Percentiles rank a stretch among this genome's conserved stretches.
Conservation (phyloP, 352 stramenopile genomes). For the Elongisporangium prolatum region DNA sequence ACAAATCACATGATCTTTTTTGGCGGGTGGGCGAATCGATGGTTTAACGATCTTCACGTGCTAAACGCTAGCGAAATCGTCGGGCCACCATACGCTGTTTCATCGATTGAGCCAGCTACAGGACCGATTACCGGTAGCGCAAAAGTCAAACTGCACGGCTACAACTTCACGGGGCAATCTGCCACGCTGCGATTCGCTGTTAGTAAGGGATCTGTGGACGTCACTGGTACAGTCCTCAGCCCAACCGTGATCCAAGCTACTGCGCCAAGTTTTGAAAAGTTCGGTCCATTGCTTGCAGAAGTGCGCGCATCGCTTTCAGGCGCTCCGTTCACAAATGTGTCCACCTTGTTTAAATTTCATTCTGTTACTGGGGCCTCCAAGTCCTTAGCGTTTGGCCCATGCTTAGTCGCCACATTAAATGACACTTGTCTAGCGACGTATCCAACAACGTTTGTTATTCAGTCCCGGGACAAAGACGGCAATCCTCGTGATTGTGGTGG, state of each 20-base stretch:
- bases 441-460: constrained; percentile 90
- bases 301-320: constrained; percentile 88
- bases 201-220: constrained; percentile 91
- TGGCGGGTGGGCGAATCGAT: constrained; percentile 95
- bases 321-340: constrained; percentile 92
- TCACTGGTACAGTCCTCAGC: constrained; percentile 82
- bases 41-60: constrained; percentile 91
- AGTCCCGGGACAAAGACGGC: constrained; percentile 87
- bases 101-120: constrained; percentile 82
- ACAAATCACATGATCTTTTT: constrained; percentile 93
- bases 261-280: constrained; percentile 94
- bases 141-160: constrained; percentile 86
- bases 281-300: constrained; percentile 83
- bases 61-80: constrained; percentile 95
- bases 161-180: constrained; percentile 89
- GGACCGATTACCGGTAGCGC: constrained; percentile 94
- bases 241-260: constrained; percentile 86
- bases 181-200: constrained; percentile 92
- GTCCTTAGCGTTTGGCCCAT: constrained; percentile 93
- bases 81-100: constrained; percentile 94
- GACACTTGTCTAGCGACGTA: constrained; percentile 64
- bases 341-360: constrained; percentile 89
- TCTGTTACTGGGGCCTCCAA: constrained; percentile 90
- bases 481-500: constrained; percentile 90
- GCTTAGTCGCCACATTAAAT: constrained; percentile 57